Evolutionary conservation across 805 yeast species (phyloP), one percentile per base, ranked within the genome.

Genomic region (Saccharomycopsis babjevae): DNA sequence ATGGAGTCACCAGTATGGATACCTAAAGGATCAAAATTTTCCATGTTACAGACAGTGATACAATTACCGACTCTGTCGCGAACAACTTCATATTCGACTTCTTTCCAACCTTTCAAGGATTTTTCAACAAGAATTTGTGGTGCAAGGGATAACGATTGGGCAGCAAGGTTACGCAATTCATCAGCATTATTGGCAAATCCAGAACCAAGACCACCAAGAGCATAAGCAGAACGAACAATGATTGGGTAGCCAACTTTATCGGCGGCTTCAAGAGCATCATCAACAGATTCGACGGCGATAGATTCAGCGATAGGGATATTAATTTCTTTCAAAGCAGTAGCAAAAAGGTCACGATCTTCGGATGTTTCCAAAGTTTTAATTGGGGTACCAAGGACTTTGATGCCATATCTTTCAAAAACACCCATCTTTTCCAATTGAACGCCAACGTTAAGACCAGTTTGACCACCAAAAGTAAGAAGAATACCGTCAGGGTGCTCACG

Each of bases 31-130:
- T 93, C 99, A 68, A 93, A 93, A 79, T 93, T 93, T 78, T 93
- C 99, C 99, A 93, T 93, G 76, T 93, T 93, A 81, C 99, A 93
- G 59, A 93, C 99, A 54, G 99, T 93, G 73, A 93, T 93, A 82
- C 99, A 93, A 82, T 93, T 93, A 67, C 87, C 97, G 61, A 88
- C 94, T 66, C 94, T 83, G 78, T 93, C 99, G 72, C 99, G 87
- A 61, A 93, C 98, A 66, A 93, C 99, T 79, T 93, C 99, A 74
- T 93, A 93, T 77, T 93, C 99, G 65, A 93, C 96, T 76, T 93
- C 99, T 75, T 93, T 93, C 99, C 99, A 93, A 66, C 99, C 99
- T 79, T 92, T 93, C 77, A 93, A 79, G 5, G 98, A 93, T 79
- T 88, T 92, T 77, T 93, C 99, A 65, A 93, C 98, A 68, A 93